Evolutionary conservation across 1,139 yeast species (phyloP), one percentile per base, ranked within the genome.

Genomic region (Kodamaea alishanica): DNA sequence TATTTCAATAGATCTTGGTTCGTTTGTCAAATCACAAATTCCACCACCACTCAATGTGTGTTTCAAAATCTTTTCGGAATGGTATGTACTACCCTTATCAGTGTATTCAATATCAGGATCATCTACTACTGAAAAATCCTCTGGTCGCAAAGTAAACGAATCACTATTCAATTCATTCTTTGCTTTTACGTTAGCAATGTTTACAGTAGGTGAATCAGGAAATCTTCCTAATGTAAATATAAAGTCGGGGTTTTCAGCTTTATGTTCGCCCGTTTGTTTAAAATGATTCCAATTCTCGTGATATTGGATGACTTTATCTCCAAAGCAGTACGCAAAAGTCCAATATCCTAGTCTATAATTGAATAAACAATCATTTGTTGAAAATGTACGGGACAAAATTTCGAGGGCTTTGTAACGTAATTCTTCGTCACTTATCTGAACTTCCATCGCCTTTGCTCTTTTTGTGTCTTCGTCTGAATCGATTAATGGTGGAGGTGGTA

Each of bases 1-100:
- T 3, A 90, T 63, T 39, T 83, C 86, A 1, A 81, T 67, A 1
- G 73, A 61, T 43, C 97, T 70, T 4, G 81, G 82, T 30, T 66
- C 61, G 0, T 75, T 74, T 0, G 94, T 86, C 35, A 84, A 54
- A 52, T 86, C 95, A 62, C 97, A 90, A 1, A 71, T 50, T 4
- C 79, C 77, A 1, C 97, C 97, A 42, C 70, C 63, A 1, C 61
- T 65, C 9, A 84, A 60, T 2, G 65, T 60, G 45, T 84, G 88
- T 37, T 74, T 67, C 22, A 83, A 55, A 45, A 70, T 71, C 42
- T 69, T 67, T 26, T 46, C 51, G 3, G 44, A 30, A 8, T 37
- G 39, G 32, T 34, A 38, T 11, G 41, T 43, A 30, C 50, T 40
- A 32, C 38, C 48, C 8, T 43, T 43, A 15, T 35, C 43, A 9